Conservation (phyloP, 768 basidiomycete genomes). For the Saitozyma sp. region DNA sequence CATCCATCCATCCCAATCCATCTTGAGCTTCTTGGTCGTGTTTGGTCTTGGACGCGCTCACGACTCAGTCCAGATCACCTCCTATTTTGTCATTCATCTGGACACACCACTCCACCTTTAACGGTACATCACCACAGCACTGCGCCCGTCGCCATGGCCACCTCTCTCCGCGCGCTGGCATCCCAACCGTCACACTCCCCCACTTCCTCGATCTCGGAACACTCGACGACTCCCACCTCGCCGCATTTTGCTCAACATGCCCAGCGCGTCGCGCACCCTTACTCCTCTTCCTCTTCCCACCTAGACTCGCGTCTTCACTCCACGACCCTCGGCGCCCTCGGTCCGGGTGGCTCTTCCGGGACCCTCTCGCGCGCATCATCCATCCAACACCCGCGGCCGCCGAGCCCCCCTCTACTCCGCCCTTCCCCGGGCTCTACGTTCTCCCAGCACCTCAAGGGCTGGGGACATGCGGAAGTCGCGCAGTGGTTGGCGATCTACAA, state of each 20-base stretch:
- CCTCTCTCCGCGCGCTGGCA: not conserved
- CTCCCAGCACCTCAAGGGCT: slow-evolving; percentile 43
- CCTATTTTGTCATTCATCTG: not conserved
- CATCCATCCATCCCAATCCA: not conserved
- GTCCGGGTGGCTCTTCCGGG: slow-evolving; percentile 10
- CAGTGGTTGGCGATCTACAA: slow-evolving; percentile 77
- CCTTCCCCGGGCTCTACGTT: slow-evolving; percentile 33
- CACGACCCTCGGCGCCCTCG: slow-evolving; percentile 10
- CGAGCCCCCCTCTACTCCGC: slow-evolving; percentile 38
- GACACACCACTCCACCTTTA: not conserved
- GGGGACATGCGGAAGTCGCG: slow-evolving; percentile 55
- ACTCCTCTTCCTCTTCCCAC: slow-evolving; percentile 5
- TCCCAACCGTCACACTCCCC: slow-evolving; percentile 25
- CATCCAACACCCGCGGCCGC: slow-evolving; percentile 32
- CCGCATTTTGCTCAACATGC: slow-evolving; percentile 32
- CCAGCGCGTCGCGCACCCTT: not conserved
- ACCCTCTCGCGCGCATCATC: slow-evolving; percentile 1
- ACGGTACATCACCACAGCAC: not conserved
- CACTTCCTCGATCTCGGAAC: slow-evolving; percentile 37
- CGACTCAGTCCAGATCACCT: not conserved
- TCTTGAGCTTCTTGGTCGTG: not conserved
- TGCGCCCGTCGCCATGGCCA: no score
- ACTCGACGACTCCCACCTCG: slow-evolving; percentile 44
- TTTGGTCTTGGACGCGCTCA: not conserved
- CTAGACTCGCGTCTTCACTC: slow-evolving; percentile 6